Evolutionary conservation across 371 early-diverging fungal species (phyloP).

Genomic region (Rhizopus delemar): DNA sequence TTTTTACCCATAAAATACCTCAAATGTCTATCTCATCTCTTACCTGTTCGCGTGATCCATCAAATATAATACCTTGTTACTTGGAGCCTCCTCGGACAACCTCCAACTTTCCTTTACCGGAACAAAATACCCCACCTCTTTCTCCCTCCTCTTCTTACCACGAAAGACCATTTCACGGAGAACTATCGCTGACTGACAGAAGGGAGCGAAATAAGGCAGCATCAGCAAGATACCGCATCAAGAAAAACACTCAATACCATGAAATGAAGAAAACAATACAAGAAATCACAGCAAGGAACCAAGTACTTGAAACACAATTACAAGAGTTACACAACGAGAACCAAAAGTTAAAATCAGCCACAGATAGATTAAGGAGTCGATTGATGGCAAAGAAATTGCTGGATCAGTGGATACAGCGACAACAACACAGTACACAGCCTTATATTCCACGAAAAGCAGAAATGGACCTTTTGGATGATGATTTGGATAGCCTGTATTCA

Average conservation of each 20-base stretch:
- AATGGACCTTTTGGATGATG: no score
- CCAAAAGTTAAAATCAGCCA: slow-evolving; percentile 37
- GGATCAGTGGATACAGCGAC: slow-evolving; percentile 46
- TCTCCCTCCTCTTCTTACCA: slow-evolving; percentile 3
- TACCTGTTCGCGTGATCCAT: slow-evolving; percentile 4
- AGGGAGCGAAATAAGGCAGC: slow-evolving; percentile 65
- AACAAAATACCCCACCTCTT: slow-evolving; percentile 6
- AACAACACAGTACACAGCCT: slow-evolving; percentile 1
- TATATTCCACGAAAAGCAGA: no score
- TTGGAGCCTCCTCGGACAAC: no score
- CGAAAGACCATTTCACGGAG: not conserved
- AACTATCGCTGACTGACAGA: slow-evolving; percentile 50
- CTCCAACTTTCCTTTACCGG: no score
- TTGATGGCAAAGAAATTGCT: slow-evolving; percentile 57
- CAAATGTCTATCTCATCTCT: slow-evolving; percentile 32
- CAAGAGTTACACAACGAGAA: slow-evolving; percentile 54
- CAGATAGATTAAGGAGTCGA: slow-evolving; percentile 55
- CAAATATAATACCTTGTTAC: not conserved
- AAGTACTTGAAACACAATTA: slow-evolving; percentile 48
- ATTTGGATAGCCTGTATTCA: no score
- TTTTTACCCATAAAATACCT: not conserved
- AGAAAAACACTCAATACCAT: slow-evolving; percentile 59
- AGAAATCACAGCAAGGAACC: slow-evolving; percentile 50
- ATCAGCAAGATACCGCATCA: slow-evolving; percentile 64
- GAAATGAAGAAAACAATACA: slow-evolving; percentile 58